Evolutionary conservation across 306 rosid species (phyloP), one percentile per base, ranked within the genome.

Genomic region (Dalbergia cultrata): DNA sequence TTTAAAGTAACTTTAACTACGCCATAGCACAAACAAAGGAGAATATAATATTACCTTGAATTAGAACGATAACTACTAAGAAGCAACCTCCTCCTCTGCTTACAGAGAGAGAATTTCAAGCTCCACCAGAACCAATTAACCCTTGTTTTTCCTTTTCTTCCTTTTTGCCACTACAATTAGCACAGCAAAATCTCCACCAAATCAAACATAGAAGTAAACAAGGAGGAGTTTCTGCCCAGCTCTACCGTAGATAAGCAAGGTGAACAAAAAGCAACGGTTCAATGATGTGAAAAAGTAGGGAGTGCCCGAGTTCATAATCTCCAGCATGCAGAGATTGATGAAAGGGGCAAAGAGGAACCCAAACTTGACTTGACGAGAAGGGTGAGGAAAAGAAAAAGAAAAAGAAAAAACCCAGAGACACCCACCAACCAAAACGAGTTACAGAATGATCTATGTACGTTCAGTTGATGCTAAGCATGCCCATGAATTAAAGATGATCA

Each of bases 41-140:
- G 33, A 67, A 44, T 45, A 56, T 1, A 22, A 22, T 75, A 87
- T 81, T 71, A 83, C 90, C 80, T 61, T 19, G 34, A 64, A 64
- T 33, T 52, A 63, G 7, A 21, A 45, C 49, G 74, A 53, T 22
- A 13, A 54, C 41, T 39, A 54, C 41, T 39, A 14, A 70, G 84
- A 87, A 84, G 70, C 54, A 79, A 59, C 50, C 37, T 76, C 67
- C 47, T 76, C 67, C 69, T 57, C 47, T 8, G 59, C 57, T 63
- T 73, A n/a, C 78, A 47, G 41, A 1, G 80, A 66, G 34, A 74
- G 45, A 85, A 35, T 39, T 65, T 34, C 43, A 85, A n/a, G 60
- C 44, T 37, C 45, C 41, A 44, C 39, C 39, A 64, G 72, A 64
- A 67, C 8, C 53, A 35, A 22, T 22, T 22, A 22, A 39, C 16